Evolutionary conservation across 2,329 filamentous ascomycete species (phyloP).

Genomic region (Cladobotryum protrusum): DNA sequence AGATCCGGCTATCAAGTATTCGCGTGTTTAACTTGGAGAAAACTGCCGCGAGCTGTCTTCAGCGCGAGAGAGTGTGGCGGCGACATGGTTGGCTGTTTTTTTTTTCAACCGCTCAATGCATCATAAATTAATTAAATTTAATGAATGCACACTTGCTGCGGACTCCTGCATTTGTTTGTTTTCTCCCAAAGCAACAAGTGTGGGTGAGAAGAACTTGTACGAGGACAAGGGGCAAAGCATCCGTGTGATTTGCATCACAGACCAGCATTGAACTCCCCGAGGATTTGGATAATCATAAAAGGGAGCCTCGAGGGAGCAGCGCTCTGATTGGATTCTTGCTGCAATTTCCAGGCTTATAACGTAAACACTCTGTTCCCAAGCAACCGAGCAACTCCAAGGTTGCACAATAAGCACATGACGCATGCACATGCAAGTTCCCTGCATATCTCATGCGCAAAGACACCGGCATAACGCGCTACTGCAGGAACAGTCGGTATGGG

Average conservation of each 20-base stretch:
- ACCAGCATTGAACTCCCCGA: not conserved
- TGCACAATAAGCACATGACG: not conserved
- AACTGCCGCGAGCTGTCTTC: no score
- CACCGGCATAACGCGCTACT: constrained; percentile 7
- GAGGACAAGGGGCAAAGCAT: not conserved
- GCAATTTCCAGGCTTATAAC: not conserved
- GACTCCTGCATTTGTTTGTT: no score
- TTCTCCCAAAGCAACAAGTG: no score
- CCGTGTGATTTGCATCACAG: not conserved
- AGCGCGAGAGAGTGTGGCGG: no score
- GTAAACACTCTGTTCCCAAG: not conserved
- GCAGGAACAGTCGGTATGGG: constrained; percentile 6
- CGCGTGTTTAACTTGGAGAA: no score
- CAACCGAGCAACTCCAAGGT: not conserved
- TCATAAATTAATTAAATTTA: no score
- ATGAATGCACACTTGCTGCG: no score
- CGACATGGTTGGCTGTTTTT: no score
- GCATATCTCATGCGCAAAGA: constrained; percentile 3
- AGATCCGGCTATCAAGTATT: no score
- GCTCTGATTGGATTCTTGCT: not conserved
- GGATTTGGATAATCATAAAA: not conserved
- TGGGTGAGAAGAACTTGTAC: no score
- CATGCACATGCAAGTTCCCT: not conserved
- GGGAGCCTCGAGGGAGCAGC: no score
- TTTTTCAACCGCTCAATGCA: no score